Evolutionary conservation across 768 basidiomycete species (phyloP).

Genomic region (Lactarius sanguifluus): DNA sequence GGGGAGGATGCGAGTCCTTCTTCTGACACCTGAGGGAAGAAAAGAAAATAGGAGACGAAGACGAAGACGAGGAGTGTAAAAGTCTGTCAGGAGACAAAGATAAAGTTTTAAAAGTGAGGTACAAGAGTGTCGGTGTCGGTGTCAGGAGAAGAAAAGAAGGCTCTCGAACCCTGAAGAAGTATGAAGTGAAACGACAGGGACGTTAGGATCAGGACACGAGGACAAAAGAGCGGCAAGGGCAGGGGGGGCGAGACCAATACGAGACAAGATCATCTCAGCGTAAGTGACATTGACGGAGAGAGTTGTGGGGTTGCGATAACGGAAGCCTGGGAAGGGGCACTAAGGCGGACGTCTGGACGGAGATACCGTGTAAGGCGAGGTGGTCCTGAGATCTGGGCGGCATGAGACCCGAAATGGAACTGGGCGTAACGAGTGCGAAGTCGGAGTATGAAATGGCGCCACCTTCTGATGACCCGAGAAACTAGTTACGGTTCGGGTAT

Average conservation of each 20-base stretch:
- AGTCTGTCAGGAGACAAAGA: constrained; percentile 3
- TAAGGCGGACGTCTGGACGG: constrained; percentile 14
- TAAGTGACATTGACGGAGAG: constrained; percentile 1
- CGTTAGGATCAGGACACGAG: constrained; percentile 5
- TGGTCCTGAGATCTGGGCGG: constrained; percentile 18
- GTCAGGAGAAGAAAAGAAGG: neutral
- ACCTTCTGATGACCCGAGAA: constrained; percentile 24
- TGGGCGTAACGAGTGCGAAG: constrained; percentile 17
- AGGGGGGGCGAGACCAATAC: neutral
- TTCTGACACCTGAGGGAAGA: neutral
- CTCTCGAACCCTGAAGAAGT: constrained; percentile 1
- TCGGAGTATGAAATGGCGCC: constrained; percentile 27
- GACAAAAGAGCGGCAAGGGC: constrained; percentile 3
- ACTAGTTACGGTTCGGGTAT: constrained; percentile 6
- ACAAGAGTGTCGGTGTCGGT: neutral
- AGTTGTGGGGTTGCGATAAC: constrained; percentile 23
- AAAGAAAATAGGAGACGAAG: neutral
- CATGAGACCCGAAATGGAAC: constrained; percentile 2
- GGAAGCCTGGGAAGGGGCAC: constrained; percentile 18
- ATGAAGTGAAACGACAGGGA: neutral
- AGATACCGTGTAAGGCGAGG: constrained; percentile 19
- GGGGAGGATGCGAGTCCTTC: neutral
- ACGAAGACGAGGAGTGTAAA: neutral
- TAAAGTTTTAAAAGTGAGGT: constrained; percentile 19
- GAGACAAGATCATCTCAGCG: neutral